A percentile compares a stretch with the other conserved stretches of the same genome.
These are phyloP conservation scores for Cytospora paraplurivora DNA, from an alignment of 2,329 filamentous ascomycete genomes.

Conservation along the genomic window DNA sequence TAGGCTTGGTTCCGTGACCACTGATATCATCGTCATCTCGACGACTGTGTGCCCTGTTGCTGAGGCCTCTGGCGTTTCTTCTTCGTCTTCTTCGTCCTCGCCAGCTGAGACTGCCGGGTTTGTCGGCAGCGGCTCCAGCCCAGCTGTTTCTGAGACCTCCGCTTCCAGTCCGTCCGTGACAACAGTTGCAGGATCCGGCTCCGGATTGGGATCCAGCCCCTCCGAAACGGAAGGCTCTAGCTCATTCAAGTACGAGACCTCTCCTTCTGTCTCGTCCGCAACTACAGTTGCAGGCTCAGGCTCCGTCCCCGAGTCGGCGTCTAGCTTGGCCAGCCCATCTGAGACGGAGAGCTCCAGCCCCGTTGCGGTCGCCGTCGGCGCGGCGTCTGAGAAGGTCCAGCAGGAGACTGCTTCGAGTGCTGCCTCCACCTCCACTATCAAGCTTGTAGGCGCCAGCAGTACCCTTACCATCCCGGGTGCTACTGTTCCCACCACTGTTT, in stretches of 20 bases:
- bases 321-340: constrained; percentile 2
- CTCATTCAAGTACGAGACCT: background rate
- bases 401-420: background rate
- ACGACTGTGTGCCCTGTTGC: constrained; percentile 49
- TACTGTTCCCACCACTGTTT: constrained; percentile 14
- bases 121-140: constrained; percentile 1
- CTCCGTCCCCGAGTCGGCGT: background rate
- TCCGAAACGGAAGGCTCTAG: background rate
- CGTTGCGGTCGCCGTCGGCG: background rate
- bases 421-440: constrained; percentile 6
- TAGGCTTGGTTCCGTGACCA: constrained; percentile 40
- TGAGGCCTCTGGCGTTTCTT: background rate
- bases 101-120: constrained; percentile 12
- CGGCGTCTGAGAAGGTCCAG: constrained; percentile 4
- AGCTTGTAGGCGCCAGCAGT: constrained; percentile 9
- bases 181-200: background rate
- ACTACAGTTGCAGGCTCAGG: background rate
- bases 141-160: constrained; percentile 1
- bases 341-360: constrained; percentile 9
- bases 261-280: background rate
- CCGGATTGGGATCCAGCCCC: background rate
- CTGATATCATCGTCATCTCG: constrained; percentile 45
- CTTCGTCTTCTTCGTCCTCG: constrained; percentile 11
- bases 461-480: constrained; percentile 28
- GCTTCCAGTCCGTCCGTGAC: background rate